Base-by-base conservation (phyloP, 768 basidiomycete genomes). In the Lyophyllum decastes region DNA sequence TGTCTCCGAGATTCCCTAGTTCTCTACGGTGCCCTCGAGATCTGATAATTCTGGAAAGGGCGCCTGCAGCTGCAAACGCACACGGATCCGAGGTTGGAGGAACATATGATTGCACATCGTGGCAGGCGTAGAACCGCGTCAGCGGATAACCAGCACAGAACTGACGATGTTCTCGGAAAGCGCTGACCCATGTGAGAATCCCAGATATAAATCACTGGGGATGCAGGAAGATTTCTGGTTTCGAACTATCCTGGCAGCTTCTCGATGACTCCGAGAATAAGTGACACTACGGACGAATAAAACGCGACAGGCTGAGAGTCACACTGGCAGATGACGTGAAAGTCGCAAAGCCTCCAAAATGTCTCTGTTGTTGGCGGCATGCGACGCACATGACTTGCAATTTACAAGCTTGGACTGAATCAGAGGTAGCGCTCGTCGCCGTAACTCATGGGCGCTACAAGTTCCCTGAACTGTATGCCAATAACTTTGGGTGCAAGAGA, bases 81-180 rank as follows among this genome's bases (percentile, higher is more conserved):
- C 30, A 9, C 44, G 60, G 60, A 56, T 64, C 60, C 63, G 63
- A 59, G 41, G 38, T 61, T 40, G 27, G 60, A 64, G 63, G 63
- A 60, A 53, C 40, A 52, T 41, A 35, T 50, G 38, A 41, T 40
- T 2, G 45, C 24, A 17, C 16, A 2, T 17, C 17, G 14, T 22
- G 46, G 25, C 12, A 55, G 35, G 21, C 24, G 33, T 17, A 33
- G 21, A 24, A 52, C 49, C 19, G 38, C 40, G 44, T 30, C 24
- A 49, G 38, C 26, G 22, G 49, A 34, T 43, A 47, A n/a, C 11
- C 24, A 25, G 25, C 19, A 19, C 40, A 25, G 41, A 4, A 44
- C 25, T 35, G 34, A 53, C 49, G 59, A 52, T n/a, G 11, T 56
- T 60, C 48, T 56, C 49, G 50, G 59, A 60, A 56, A 8, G 17